These are phyloP conservation scores for Cyberlindnera bimundalis DNA, from an alignment of 805 yeast species.

Conservation along the genomic window DNA sequence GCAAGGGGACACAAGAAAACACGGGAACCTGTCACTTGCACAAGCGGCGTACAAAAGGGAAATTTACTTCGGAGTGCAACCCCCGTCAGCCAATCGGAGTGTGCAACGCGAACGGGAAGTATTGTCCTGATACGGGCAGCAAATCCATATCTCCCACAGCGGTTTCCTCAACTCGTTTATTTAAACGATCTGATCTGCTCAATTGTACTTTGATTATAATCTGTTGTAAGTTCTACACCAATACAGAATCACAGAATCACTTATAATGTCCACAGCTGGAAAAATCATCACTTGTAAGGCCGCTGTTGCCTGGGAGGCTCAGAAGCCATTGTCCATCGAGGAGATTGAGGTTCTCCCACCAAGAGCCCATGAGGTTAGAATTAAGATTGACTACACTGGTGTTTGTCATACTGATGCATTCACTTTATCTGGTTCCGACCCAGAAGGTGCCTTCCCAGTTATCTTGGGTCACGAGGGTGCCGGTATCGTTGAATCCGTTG, in stretches of 20 bases:
- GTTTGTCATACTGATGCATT: slow-evolving; percentile 99
- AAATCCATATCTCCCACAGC: background rate
- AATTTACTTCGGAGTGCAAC: too few species aligned
- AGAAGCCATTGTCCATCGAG: slow-evolving; percentile 76
- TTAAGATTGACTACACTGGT: slow-evolving; percentile 83
- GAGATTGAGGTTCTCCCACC: slow-evolving; percentile 91
- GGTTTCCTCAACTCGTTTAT: background rate
- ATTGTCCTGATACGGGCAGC: slow-evolving; percentile 3
- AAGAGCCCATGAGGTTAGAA: slow-evolving; percentile 95
- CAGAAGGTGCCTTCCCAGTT: slow-evolving; percentile 94
- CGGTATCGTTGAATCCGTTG: slow-evolving; percentile 91
- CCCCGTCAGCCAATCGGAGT: slow-evolving; percentile 15
- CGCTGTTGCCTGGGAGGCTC: slow-evolving; percentile 97
- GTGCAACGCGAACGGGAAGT: slow-evolving; percentile 7
- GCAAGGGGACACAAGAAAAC: too few species aligned
- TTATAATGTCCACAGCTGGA: slow-evolving; percentile 18
- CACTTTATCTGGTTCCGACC: slow-evolving; percentile 90
- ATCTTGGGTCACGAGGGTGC: slow-evolving; percentile 98
- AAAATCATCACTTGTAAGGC: slow-evolving; percentile 80
- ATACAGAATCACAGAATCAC: background rate
- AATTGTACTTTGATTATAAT: too few species aligned
- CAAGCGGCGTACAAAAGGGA: too few species aligned
- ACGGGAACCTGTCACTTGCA: too few species aligned
- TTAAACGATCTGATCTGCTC: background rate
- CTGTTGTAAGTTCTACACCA: too few species aligned